A percentile compares a stretch with the other conserved stretches of the same genome.
phyloP scores from a whole-genome alignment of 78 protist species.

The Polysphondylium violaceum region DNA sequence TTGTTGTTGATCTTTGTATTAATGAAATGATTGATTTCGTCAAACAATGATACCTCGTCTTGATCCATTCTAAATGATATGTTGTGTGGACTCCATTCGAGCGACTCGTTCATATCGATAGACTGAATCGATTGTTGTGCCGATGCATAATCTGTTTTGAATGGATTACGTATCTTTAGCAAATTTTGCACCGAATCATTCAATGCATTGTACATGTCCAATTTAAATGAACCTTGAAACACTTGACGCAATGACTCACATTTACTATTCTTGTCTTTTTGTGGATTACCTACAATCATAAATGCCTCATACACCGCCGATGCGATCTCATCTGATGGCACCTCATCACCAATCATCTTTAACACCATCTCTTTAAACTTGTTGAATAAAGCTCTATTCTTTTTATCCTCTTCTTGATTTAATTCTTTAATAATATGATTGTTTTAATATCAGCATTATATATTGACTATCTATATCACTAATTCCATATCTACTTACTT shows the following conservation, averaged over 20 bases:
- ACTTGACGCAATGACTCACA: constrained; percentile 51
- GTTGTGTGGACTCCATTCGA: constrained; percentile 30
- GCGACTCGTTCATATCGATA: constrained; percentile 42
- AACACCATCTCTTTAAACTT: constrained; percentile 46
- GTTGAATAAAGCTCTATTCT: constrained; percentile 55
- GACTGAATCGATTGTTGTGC: neutral
- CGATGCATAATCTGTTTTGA: neutral
- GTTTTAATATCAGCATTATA: neutral
- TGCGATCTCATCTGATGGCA: constrained; percentile 42
- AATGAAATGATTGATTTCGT: neutral
- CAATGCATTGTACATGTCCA: constrained; percentile 8
- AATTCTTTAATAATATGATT: constrained; percentile 2
- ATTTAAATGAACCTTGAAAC: constrained; percentile 31
- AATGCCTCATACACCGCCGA: constrained; percentile 62
- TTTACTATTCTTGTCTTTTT: constrained; percentile 33
- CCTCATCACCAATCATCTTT: constrained; percentile 50
- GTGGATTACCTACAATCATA: constrained; percentile 65
- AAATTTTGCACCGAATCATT: neutral
- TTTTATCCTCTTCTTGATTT: constrained; percentile 18
- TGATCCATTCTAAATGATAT: too few relatives aligned
- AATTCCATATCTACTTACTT: neutral
- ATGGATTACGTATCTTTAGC: constrained; percentile 26
- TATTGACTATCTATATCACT: neutral
- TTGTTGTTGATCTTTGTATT: constrained; percentile 14
- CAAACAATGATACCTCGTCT: constrained; percentile 10